Percentiles rank a stretch among this genome's conserved stretches.
Evolutionary conservation across 1,284 basidiomycete species (phyloP).

Genomic region (Phlebopus sp.): DNA sequence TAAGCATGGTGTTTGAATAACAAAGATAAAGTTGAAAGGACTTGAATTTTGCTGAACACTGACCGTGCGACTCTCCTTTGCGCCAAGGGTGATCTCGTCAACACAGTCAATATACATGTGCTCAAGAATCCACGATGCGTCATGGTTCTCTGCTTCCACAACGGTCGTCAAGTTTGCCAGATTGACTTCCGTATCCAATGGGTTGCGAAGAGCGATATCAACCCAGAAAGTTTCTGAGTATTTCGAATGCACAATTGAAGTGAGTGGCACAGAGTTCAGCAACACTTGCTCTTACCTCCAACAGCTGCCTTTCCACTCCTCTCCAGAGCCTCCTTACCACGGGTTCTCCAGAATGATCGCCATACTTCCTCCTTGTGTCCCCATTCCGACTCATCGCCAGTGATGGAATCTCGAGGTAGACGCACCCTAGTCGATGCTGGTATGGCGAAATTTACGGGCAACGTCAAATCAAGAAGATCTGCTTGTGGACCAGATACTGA

Average conservation of each 20-base stretch:
- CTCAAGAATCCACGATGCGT: constrained; percentile 34
- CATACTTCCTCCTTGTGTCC: constrained; percentile 60
- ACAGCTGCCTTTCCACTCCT: constrained; percentile 57
- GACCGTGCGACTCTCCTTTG: constrained; percentile 61
- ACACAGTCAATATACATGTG: constrained; percentile 56
- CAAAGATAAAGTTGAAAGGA: constrained; percentile 5
- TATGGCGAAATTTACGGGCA: constrained; percentile 61
- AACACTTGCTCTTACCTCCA: constrained; percentile 45
- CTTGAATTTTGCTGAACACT: constrained; percentile 1
- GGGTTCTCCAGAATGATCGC: constrained; percentile 57
- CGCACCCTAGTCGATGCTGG: constrained; percentile 52
- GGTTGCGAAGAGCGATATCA: constrained; percentile 66
- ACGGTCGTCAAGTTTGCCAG: constrained; percentile 58
- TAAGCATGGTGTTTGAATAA: constrained; percentile 24
- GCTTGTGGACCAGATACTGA: constrained; percentile 45
- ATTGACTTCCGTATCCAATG: constrained; percentile 66
- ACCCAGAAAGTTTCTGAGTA: constrained; percentile 70
- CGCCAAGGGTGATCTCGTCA: constrained; percentile 52
- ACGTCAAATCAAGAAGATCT: constrained; percentile 41
- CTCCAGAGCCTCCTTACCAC: constrained; percentile 51
- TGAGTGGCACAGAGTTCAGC: neutral
- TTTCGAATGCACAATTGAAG: constrained; percentile 4
- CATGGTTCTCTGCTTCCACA: constrained; percentile 39
- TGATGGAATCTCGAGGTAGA: constrained; percentile 46
- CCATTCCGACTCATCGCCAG: constrained; percentile 52